Evolutionary conservation across 1,284 basidiomycete genomes (phyloP), one percentile per base, ranked within the genome.

Genomic region (Flammula alnicola): DNA sequence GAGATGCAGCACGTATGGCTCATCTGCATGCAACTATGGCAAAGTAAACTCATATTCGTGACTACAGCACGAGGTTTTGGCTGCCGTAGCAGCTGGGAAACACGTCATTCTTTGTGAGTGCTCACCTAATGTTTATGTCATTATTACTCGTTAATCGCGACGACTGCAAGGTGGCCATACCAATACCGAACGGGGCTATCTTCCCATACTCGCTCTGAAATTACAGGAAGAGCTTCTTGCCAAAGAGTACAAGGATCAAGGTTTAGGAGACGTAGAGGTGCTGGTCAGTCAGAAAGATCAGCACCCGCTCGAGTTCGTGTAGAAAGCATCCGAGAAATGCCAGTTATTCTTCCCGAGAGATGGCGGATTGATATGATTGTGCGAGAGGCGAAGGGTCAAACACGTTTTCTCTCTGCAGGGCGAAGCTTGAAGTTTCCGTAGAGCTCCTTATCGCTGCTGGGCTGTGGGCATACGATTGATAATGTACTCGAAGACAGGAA

Each of bases 171-270:
- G 83, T 62, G 85, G 88, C 20, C 90, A 95, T 70, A 88, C 90
- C 19, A 94, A 93, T 71, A 93, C 92, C 22, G 93, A 95, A 73
- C 86, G 93, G 25, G 90, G 90, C 0, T 95, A 91, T 68, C 84
- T 95, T 47, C 79, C 82, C 2, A 73, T 81, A 16, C 78, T 94
- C 17, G 84, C 83, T 35, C 68, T 73, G 6, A 84, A 83, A 66
- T 75, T 95, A 41, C 66, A 70, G 54, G 64, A 70, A 27, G 81
- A 85, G 60, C 73, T 90, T 44, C 63, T 66, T 27, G 59, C 50
- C 11, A 64, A 66, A 30, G 63, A 65, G 47, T 63, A 62, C 57
- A 26, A 57, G 56, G 64, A 62, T 29, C 57, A 64, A 45, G 71
- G 69, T 47, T 61, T 68, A 40, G 67, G 57, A 33, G 65, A 66